A percentile compares a stretch with the other conserved stretches of the same genome.
Evolutionary conservation across 2,329 filamentous ascomycete genomes (phyloP).

Genomic region (Botrytis elliptica): DNA sequence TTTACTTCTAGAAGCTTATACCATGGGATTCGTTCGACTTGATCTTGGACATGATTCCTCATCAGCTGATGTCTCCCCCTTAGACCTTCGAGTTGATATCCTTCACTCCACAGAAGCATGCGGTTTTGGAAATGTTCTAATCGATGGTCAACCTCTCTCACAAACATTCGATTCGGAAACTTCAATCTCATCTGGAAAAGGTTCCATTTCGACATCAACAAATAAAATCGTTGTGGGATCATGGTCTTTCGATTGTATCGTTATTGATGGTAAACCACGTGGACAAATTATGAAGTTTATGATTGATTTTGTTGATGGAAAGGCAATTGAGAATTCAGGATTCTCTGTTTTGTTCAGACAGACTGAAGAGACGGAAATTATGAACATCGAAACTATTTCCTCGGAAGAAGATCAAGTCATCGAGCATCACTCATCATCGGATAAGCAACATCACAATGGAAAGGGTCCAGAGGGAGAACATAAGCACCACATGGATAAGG

Average conservation of each 20-base stretch:
- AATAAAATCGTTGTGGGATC: constrained; percentile 44
- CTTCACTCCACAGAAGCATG: constrained; percentile 48
- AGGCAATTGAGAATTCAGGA: constrained; percentile 41
- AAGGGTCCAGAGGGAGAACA: constrained; percentile 8
- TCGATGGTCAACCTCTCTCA: constrained; percentile 47
- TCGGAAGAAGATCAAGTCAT: constrained; percentile 34
- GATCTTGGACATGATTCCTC: constrained; percentile 24
- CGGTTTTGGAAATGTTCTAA: constrained; percentile 47
- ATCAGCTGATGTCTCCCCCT: constrained; percentile 29
- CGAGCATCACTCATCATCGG: constrained; percentile 28
- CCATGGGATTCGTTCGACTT: constrained; percentile 27
- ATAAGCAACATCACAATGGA: constrained; percentile 9
- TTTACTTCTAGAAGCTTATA: constrained; percentile 23
- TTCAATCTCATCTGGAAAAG: constrained; percentile 40
- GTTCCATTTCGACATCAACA: constrained; percentile 43
- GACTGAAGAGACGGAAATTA: constrained; percentile 43
- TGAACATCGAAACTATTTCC: constrained; percentile 45
- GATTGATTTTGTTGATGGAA: constrained; percentile 46
- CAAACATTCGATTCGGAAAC: constrained; percentile 37
- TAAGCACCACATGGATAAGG: neutral
- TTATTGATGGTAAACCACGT: constrained; percentile 42
- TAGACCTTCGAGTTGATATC: constrained; percentile 46
- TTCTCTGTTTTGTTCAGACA: constrained; percentile 51
- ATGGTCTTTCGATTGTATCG: constrained; percentile 50
- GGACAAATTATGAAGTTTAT: constrained; percentile 48